Base-by-base conservation (phyloP, 345 rosid genomes). In the Sisymbrium irio region DNA sequence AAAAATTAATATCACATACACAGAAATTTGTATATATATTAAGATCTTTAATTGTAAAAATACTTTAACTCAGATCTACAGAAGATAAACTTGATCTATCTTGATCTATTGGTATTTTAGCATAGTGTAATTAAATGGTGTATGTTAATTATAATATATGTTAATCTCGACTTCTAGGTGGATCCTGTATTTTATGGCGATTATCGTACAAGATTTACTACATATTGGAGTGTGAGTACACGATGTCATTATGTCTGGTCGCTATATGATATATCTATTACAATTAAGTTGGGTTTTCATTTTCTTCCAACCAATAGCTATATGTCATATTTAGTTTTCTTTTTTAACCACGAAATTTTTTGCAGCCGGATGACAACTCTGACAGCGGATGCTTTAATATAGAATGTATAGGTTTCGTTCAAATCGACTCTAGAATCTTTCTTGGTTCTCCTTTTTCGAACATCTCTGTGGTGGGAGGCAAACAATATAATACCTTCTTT, bases 401-500 rank as follows among this genome's bases (percentile, higher is more conserved):
- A 22, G 0, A 2, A 5, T 67, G 71, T 37, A 50, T 20, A 14
- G 71, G 62, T 12, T 67, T 67, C 35, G 39, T 69, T 42, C 73
- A 56, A 41, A 0, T 69, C 13, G 8, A 69, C 19, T 0, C 4
- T 39, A 69, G 10, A 69, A 1, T 11, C 10, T 69, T 7, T 32
- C 73, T 44, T 40, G 73, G 73, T 28, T 17, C 55, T 1, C 55
- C 27, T 5, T 69, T 56, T 42, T 0, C 1, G 0, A 42, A 9
- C 33, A 30, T 30, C 54, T 69, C 73, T 55, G 8, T 9, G 28
- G 14, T 32, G 42, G 73, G 73, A 56, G 65, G 73, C 44, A 4
- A 9, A 44, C 33, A 69, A 9, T 69, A 18, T 57, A 13, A 14
- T 14, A 4, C 15, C 5, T 42, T 32, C 10, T 8, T 69, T 18